Evolutionary conservation across 192 early-diverging fungal species (phyloP).

Genomic region (Thamnidium elegans): DNA sequence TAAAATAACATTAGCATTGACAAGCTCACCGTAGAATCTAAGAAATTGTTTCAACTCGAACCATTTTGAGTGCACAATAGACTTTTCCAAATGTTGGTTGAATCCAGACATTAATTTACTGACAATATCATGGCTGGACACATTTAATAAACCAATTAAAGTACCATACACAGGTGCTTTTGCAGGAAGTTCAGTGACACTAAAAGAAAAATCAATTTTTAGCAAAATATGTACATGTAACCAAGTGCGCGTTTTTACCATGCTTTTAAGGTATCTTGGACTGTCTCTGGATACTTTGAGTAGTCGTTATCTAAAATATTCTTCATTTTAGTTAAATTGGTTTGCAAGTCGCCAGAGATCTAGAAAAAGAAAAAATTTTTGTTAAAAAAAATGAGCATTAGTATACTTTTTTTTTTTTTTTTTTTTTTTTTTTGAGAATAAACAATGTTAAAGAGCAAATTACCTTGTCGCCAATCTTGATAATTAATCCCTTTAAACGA

Average conservation of each 20-base stretch:
- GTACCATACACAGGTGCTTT: slow-evolving; percentile 78
- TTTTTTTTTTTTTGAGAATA: no score
- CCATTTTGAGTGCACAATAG: slow-evolving; percentile 61
- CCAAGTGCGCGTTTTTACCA: slow-evolving; percentile 35
- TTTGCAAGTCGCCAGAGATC: slow-evolving; percentile 58
- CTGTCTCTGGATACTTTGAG: slow-evolving; percentile 58
- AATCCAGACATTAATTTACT: slow-evolving; percentile 65
- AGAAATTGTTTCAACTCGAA: slow-evolving; percentile 71
- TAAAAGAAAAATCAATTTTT: slow-evolving; percentile 2
- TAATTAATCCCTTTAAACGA: slow-evolving; percentile 66
- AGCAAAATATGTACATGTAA: neutral
- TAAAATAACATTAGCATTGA: slow-evolving; percentile 73
- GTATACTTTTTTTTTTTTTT: neutral
- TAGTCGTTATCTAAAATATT: slow-evolving; percentile 71
- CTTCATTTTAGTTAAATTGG: slow-evolving; percentile 64
- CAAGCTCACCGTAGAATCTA: slow-evolving; percentile 79
- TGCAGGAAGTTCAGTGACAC: slow-evolving; percentile 70
- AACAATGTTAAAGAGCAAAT: neutral
- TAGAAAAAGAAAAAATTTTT: slow-evolving; percentile 9
- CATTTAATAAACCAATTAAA: slow-evolving; percentile 79
- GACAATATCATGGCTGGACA: slow-evolving; percentile 14
- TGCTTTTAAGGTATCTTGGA: slow-evolving; percentile 59
- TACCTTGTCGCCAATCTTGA: slow-evolving; percentile 76
- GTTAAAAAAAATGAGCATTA: neutral
- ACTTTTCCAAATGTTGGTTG: slow-evolving; percentile 51